phyloP scores from a whole-genome alignment of 805 yeast genomes.

The Zygoascus ofunaensis region DNA sequence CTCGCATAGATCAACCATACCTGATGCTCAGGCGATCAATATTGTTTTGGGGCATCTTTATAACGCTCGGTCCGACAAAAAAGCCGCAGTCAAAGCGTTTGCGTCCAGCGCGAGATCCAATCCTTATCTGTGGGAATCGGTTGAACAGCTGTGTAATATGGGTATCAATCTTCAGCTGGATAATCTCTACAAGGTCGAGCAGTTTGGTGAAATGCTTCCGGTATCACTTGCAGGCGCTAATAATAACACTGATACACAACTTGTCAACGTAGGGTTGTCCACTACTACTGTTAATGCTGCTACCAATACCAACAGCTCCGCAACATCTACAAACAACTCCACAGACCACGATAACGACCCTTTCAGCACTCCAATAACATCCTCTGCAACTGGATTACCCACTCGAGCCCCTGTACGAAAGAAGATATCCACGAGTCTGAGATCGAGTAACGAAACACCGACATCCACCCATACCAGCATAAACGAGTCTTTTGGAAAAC shows the following conservation, averaged over 20 bases:
- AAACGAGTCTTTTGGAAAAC: neutral
- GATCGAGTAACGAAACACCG: neutral
- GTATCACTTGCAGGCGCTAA: neutral
- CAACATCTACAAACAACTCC: neutral
- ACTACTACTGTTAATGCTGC: slow-evolving; percentile 8
- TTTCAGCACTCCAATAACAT: slow-evolving; percentile 12
- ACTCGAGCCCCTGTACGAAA: neutral
- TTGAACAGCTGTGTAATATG: slow-evolving; percentile 60
- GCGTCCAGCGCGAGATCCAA: slow-evolving; percentile 61
- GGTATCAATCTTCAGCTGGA: slow-evolving; percentile 63
- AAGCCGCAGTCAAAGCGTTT: slow-evolving; percentile 58
- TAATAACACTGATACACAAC: neutral
- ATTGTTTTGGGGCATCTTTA: slow-evolving; percentile 64
- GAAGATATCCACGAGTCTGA: neutral
- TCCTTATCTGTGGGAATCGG: slow-evolving; percentile 82
- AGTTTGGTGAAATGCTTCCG: slow-evolving; percentile 5
- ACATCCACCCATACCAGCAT: neutral
- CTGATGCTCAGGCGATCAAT: slow-evolving; percentile 64
- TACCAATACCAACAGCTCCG: neutral
- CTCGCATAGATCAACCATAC: slow-evolving; percentile 28
- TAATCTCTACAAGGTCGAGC: slow-evolving; percentile 20
- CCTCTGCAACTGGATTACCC: neutral
- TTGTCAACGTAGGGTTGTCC: slow-evolving; percentile 1
- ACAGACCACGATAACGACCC: slow-evolving; percentile 3
- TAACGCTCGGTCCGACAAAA: slow-evolving; percentile 45